Percentiles rank a stretch among this genome's conserved stretches.
Conservation (phyloP, 225 moss, liverwort and hornwort species). For the Straminergon stramineum region DNA sequence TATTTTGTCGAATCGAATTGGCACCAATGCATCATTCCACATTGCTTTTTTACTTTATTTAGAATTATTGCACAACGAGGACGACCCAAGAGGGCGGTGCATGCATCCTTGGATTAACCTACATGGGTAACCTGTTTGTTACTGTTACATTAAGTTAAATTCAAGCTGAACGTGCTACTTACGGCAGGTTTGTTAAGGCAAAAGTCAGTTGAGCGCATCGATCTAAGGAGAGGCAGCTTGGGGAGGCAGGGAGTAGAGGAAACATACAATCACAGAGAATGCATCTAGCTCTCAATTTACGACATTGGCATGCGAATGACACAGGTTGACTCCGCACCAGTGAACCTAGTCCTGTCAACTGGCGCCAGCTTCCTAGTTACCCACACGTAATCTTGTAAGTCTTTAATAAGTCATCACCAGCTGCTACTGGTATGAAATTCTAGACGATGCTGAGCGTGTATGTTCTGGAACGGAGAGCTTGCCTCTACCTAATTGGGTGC, state of each 20-base stretch:
- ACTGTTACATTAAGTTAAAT: neutral
- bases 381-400: neutral
- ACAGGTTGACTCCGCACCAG: neutral
- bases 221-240: neutral
- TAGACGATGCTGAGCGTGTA: neutral
- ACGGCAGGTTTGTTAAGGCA: neutral
- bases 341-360: neutral
- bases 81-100: neutral
- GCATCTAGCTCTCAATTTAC: neutral
- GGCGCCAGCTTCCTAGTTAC: neutral
- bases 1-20: neutral
- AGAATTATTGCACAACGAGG: neutral
- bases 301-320: neutral
- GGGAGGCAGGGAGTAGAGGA: too few relatives aligned
- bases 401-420: neutral
- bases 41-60: neutral
- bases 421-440: neutral
- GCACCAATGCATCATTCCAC: neutral
- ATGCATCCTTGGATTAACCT: neutral
- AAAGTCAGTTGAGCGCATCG: neutral
- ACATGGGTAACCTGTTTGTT: neutral
- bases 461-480: neutral
- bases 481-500: neutral
- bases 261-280: neutral
- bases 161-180: neutral